Evolutionary conservation across 352 stramenopile genomes (phyloP), one percentile per base, ranked within the genome.

Genomic region (Thraustotheca clavata): DNA sequence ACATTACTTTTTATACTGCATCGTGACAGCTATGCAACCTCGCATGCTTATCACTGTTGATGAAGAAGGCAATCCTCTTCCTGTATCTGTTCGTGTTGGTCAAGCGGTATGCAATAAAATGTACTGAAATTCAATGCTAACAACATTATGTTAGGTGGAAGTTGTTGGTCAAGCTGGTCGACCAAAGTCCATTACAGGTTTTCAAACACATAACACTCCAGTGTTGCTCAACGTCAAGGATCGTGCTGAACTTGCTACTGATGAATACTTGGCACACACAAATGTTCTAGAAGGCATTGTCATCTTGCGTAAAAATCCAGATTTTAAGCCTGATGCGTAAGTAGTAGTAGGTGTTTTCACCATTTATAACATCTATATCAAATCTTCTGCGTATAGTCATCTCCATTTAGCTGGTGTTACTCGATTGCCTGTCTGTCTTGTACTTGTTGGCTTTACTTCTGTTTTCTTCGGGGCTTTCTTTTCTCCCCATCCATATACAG

Each of bases 131-230:
- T 20, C 40, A 2, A 18, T 65, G 38, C 71, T 73, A 20, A 72
- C 65, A 22, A 46, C 46, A 59, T 60, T 18, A n/a, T n/a, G 69
- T 9, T 49, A 93, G 85, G 82, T 99, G 36, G 97, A 99, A 69
- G 99, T 97, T 54, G 97, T 99, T 34, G 97, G 97, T 6, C 96
- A 99, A 82, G 97, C 97, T 8, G 97, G 97, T 73, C 96, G 97
- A 34, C 97, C 97, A 14, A 99, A 99, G 82, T 98, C 96, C 48
- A 99, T 99, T 67, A 99, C 97, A 50, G 97, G 97, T 55, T 99
- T 99, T 77, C 97, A 99, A 73, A 99, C 96, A 41, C 97, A 99
- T 77, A 99, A 94, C 59, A 99, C 96, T 34, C 97, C 97, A 40
- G 97, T 99, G 50, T 79, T 99, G 69, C 81, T 99, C 36, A 97